Evolutionary conservation across 306 rosid species (phyloP).

Genomic region (Cucumis cinereus): DNA sequence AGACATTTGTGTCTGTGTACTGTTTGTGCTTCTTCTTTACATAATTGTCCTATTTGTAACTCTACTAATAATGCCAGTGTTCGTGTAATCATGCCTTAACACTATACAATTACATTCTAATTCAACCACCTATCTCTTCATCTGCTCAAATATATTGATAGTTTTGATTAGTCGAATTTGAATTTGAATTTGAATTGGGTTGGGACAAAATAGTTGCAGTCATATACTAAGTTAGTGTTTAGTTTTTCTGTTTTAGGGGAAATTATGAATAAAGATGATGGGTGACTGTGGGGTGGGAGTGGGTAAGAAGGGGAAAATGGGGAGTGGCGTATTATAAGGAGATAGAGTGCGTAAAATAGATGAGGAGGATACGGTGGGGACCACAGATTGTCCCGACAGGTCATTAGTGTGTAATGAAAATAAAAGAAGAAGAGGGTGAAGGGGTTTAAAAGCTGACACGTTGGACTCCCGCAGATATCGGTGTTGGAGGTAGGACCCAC

Average conservation of each 20-base stretch:
- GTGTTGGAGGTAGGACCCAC: not conserved
- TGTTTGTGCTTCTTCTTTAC: slow-evolving; percentile 64
- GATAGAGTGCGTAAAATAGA: not conserved
- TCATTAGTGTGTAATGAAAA: not conserved
- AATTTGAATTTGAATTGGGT: no score
- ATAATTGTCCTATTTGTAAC: slow-evolving; percentile 82
- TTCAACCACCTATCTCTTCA: no score
- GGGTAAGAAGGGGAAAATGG: not conserved
- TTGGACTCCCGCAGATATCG: slow-evolving; percentile 9
- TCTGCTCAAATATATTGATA: no score
- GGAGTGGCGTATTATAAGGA: not conserved
- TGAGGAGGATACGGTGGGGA: no score
- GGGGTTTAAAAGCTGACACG: slow-evolving; percentile 6
- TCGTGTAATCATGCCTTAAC: slow-evolving; percentile 54
- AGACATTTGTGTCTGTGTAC: slow-evolving; percentile 81
- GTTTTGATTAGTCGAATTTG: no score
- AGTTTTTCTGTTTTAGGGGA: no score
- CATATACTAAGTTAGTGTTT: no score
- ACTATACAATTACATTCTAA: not conserved
- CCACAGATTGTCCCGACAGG: not conserved
- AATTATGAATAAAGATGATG: no score
- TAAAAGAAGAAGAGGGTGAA: no score
- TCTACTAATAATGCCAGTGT: slow-evolving; percentile 63
- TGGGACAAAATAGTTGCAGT: no score
- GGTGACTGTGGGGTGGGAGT: no score